Evolutionary conservation across 2,329 filamentous ascomycete species (phyloP), one percentile per base, ranked within the genome.

Genomic region (Clarireedia sp.): DNA sequence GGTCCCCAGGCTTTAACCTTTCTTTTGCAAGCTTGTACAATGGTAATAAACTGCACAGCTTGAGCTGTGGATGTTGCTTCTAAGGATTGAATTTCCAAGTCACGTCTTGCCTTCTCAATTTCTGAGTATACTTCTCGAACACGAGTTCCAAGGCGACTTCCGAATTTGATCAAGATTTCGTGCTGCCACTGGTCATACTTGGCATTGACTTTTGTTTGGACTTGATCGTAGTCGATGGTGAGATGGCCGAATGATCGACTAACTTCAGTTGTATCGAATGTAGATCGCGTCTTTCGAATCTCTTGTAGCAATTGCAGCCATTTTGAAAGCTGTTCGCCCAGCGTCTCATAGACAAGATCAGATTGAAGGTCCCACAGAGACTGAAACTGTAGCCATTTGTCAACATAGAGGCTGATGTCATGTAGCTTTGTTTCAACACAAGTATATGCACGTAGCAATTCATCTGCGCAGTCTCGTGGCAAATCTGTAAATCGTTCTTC

Each of bases 101-200:
- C 90, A 63, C 87, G 86, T 23, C 92, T 83, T 9, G 92, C 90
- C 71, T 90, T 90, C 65, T 95, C 89, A 58, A 99, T 87, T 60
- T 97, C 92, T 12, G 87, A 85, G 64, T 94, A 90, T 3, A 96
- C 86, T 66, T 99, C 94, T 48, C 90, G 82, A 84, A 97, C 95
- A 49, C 91, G 88, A 60, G 83, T 87, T 47, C 91, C 90, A 46
- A 99, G 85, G 55, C 94, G 89, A 55, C 81, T 80, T 38, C 90
- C 94, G 71, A 99, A 99, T 69, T 96, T 96, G 64, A 88, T 82
- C 38, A 97, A 78, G 54, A 99, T 95, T 62, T 99, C 94, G 65
- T 96, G 90, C 71, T 99, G 94, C 94, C 95, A 99, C 70, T 97
- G 92, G 68, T 99, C 95, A 69, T 99, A 99, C 71, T 97, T 99